Evolutionary conservation across 2,329 filamentous ascomycete genomes (phyloP), one percentile per base, ranked within the genome.

Genomic region (Hypoxylon sp.): DNA sequence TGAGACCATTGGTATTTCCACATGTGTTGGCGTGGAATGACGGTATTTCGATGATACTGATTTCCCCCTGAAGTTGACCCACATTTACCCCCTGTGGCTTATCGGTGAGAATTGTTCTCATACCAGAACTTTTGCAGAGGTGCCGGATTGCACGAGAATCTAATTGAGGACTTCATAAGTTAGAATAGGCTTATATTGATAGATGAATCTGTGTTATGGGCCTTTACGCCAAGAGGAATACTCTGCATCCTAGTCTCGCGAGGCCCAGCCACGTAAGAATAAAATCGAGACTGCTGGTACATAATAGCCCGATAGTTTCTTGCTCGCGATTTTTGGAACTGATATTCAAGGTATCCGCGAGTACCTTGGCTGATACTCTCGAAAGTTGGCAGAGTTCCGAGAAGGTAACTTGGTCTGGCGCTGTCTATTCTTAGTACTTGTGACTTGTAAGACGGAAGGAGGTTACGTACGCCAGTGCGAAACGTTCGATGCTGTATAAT

Each of bases 241-340:
- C 80, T 0, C 77, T 72, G 57, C 75, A 73, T 0, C 83, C 83
- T 30, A 82, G 61, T 7, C 75, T 71, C 64, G 86, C 80, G 29
- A 87, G 69, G 0, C 75, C 83, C 2, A 87, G 70, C 82, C 82
- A 87, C 0, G 77, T 75, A 40, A 85, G 73, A 0, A 87, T 69
- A 45, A 88, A 85, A 7, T 80, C 75, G 0, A 77, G 64, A 0
- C 78, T 81, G 59, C 82, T 87, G 0, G 77, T 73, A 50, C 78
- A 80, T 0, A 88, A 65, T 7, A 88, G 63, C 0, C 77, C 84
- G 2, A 83, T 16, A 2, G 45, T 51, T 2, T 8, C 17, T 1
- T 35, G 70, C 0, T 75, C 59, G 29, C 41, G 20, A 6, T 35
- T 16, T 9, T 19, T 16, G 3, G 3, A 6, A 11, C 7, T 25